Percentiles rank a stretch among this genome's conserved stretches.
phyloP scores from a whole-genome alignment of 805 yeast species.

The Saturnispora saitoi region DNA sequence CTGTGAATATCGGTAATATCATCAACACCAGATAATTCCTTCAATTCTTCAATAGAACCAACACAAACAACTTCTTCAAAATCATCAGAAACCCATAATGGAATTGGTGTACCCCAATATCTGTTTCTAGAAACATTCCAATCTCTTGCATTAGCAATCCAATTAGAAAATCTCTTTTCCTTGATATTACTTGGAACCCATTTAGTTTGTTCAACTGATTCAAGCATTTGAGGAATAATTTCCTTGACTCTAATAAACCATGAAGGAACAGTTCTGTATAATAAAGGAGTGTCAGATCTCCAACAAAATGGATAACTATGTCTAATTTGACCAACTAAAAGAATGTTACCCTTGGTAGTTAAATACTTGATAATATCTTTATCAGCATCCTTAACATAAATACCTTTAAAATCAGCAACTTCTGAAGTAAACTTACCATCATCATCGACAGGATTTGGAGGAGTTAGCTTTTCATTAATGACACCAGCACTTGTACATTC shows the following conservation, averaged over 20 bases:
- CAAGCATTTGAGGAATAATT: slow-evolving; percentile 81
- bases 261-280: slow-evolving; percentile 95
- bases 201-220: slow-evolving; percentile 73
- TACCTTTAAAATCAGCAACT: slow-evolving; percentile 68
- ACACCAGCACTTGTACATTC: slow-evolving; percentile 73
- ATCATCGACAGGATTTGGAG: slow-evolving; percentile 96
- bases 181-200: slow-evolving; percentile 93
- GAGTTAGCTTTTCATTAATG: slow-evolving; percentile 53
- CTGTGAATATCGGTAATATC: slow-evolving; percentile 90
- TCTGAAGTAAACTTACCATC: slow-evolving; percentile 73
- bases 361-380: slow-evolving; percentile 77
- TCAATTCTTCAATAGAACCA: slow-evolving; percentile 84
- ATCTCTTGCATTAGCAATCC: slow-evolving; percentile 98
- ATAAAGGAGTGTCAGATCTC: slow-evolving; percentile 98
- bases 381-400: slow-evolving; percentile 94
- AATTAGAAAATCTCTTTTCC: slow-evolving; percentile 92
- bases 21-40: slow-evolving; percentile 70
- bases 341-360: slow-evolving; percentile 66
- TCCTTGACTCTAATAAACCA: slow-evolving; percentile 94
- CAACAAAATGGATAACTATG: slow-evolving; percentile 99
- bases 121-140: slow-evolving; percentile 98
- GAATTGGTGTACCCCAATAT: slow-evolving; percentile 99
- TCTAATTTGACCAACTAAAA: slow-evolving; percentile 73
- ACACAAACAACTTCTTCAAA: slow-evolving; percentile 86
- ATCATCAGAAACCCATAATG: slow-evolving; percentile 95